These are phyloP conservation scores for Zelonia costaricensis DNA, from an alignment of 208 protist genomes.

Conservation along the genomic window DNA sequence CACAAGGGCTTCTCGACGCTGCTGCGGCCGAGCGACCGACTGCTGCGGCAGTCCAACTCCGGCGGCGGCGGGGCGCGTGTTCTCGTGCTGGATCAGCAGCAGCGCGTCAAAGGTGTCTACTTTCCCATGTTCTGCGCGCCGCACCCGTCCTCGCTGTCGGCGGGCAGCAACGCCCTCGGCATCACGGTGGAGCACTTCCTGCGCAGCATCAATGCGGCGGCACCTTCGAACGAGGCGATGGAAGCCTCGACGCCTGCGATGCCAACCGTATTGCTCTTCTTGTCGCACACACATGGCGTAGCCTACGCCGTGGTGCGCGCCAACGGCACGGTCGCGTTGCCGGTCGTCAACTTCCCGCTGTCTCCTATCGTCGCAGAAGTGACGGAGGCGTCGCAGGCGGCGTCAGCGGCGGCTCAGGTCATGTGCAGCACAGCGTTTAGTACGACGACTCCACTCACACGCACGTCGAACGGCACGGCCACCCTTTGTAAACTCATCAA, in stretches of 20 bases:
- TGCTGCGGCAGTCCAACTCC: slow-evolving; percentile 69
- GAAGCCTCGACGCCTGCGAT: not conserved
- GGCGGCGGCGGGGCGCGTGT: slow-evolving; percentile 64
- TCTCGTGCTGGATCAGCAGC: slow-evolving; percentile 76
- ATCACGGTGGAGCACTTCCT: slow-evolving; percentile 58
- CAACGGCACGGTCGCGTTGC: slow-evolving; percentile 29
- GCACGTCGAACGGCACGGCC: no score
- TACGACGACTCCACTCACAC: no score
- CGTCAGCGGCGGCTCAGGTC: no score
- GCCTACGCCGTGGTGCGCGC: slow-evolving; percentile 30
- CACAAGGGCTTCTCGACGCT: slow-evolving; percentile 34
- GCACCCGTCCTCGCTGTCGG: slow-evolving; percentile 46
- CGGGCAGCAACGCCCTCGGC: slow-evolving; percentile 51
- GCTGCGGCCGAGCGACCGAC: slow-evolving; percentile 55
- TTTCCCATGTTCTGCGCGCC: slow-evolving; percentile 70
- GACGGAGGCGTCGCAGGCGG: no score
- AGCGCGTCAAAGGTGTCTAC: slow-evolving; percentile 84
- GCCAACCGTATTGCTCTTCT: slow-evolving; percentile 28
- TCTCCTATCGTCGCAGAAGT: no score
- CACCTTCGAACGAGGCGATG: not conserved
- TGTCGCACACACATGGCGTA: slow-evolving; percentile 50
- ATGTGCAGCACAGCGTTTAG: no score
- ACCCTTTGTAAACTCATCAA: no score
- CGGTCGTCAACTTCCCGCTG: slow-evolving; percentile 31
- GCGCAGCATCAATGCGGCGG: slow-evolving; percentile 13